Base-by-base conservation (phyloP, 768 basidiomycete genomes). In the Rhizopogon roseolus region DNA sequence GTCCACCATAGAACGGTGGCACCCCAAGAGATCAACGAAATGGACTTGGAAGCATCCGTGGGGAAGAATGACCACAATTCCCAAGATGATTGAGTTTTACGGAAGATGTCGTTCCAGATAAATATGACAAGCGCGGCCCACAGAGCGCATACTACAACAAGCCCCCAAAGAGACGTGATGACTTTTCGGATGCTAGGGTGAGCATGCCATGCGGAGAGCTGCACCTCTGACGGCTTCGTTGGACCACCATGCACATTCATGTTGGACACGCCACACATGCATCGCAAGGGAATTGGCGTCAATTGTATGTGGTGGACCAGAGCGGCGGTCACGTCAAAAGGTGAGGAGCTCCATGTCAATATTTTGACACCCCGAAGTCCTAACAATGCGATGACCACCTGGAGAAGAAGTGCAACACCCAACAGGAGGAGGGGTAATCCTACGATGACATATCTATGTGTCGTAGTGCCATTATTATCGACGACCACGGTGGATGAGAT, bases 291-390 rank as follows among this genome's bases (percentile, higher is more conserved):
- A 25, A 59, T 8, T 59, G 60, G 2, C 63, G 57, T 13, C 70
- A 32, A 32, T 32, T 32, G 29, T 10, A 69, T 69, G 32, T 70
- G 61, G 16, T 64, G 61, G 11, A 68, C 53, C 29, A 69, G 56
- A 2, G 67, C 68, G 2, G 68, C 66, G 2, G 66, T 65, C 0
- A 64, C 58, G 10, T 66, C 66, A 13, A 68, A 60, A 16, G 65
- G 55, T 2, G 66, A 69, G 28, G 66, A 64, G 14, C 68, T 70
- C 68, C 68, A 69, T 6, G 68, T 69, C 48, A 64, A 38, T 34
- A 70, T 57, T 46, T 62, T 56, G 16, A 65, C 60, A 22, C 50
- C 32, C 28, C 57, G 48, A 16, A 60, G 53, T 13, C 65, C 63
- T 1, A 38, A 43, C 22, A 70, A 53, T 10, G 65, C 65, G 37